Evolutionary conservation across 805 yeast genomes (phyloP).

Genomic region (Sporopachydermia lactativora): DNA sequence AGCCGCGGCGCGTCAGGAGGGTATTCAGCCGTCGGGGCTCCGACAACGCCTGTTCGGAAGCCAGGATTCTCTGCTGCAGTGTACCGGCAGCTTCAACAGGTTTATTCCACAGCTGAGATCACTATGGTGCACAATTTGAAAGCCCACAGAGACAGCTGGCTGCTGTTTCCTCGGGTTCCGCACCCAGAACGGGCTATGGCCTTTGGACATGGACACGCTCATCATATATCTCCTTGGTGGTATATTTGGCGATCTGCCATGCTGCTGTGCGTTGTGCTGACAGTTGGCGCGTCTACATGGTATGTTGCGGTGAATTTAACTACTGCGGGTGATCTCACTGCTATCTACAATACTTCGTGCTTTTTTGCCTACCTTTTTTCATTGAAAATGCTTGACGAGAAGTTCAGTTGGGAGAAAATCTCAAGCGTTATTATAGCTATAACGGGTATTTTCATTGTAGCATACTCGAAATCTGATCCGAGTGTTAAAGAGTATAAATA

Average conservation of each 20-base stretch:
- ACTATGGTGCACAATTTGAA: slow-evolving; percentile 9
- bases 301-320: slow-evolving; percentile 71
- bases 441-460: slow-evolving; percentile 63
- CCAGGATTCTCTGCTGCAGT: slow-evolving; percentile 7
- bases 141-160: slow-evolving; percentile 7
- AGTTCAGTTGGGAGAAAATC: slow-evolving; percentile 46
- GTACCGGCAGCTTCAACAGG: slow-evolving; percentile 7
- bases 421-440: slow-evolving; percentile 60
- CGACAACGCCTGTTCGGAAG: slow-evolving; percentile 10
- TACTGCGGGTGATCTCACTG: slow-evolving; percentile 77
- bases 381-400: slow-evolving; percentile 56
- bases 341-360: slow-evolving; percentile 82
- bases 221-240: slow-evolving; percentile 24
- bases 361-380: slow-evolving; percentile 81
- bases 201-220: slow-evolving; percentile 12
- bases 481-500: slow-evolving; percentile 33
- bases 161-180: slow-evolving; percentile 3
- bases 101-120: slow-evolving; percentile 14
- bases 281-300: slow-evolving; percentile 75
- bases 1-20: slow-evolving; percentile 5
- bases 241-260: slow-evolving; percentile 32
- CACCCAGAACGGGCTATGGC: not conserved
- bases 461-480: slow-evolving; percentile 33
- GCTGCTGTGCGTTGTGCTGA: slow-evolving; percentile 41
- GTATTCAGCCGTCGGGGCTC: slow-evolving; percentile 10